phyloP scores from a whole-genome alignment of 2,329 filamentous ascomycete species.

The Aspergillus brasiliensis region DNA sequence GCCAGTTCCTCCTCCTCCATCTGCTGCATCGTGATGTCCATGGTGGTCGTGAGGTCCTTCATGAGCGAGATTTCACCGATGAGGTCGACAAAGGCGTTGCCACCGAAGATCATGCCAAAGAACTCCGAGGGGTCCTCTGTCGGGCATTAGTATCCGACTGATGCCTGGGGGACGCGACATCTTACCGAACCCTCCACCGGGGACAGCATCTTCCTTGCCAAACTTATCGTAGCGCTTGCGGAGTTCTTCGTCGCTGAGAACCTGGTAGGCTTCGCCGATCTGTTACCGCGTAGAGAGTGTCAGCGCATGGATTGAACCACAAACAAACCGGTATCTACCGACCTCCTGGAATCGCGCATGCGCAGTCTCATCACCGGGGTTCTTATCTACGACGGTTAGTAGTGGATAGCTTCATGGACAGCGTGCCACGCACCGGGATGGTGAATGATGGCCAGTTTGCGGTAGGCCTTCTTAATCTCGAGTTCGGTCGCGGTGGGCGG shows the following conservation, averaged over 20 bases:
- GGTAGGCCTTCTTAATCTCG: slow-evolving; percentile 96
- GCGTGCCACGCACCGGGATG: slow-evolving; percentile 67
- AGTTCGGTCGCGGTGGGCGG: slow-evolving; percentile 81
- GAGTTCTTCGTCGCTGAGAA: slow-evolving; percentile 83
- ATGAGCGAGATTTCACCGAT: slow-evolving; percentile 98
- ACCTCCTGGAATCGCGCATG: slow-evolving; percentile 93
- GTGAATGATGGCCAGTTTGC: slow-evolving; percentile 90
- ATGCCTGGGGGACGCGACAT: neutral
- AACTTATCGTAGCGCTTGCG: slow-evolving; percentile 94
- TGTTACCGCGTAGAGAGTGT: slow-evolving; percentile 30
- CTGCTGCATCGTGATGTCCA: slow-evolving; percentile 92
- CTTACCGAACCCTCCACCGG: slow-evolving; percentile 81
- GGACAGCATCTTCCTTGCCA: slow-evolving; percentile 92
- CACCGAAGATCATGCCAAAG: slow-evolving; percentile 97
- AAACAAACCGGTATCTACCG: slow-evolving; percentile 26
- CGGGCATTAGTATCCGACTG: slow-evolving; percentile 3
- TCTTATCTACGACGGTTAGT: slow-evolving; percentile 71
- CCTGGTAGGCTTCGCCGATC: slow-evolving; percentile 71
- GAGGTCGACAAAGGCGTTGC: slow-evolving; percentile 92
- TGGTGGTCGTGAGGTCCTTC: slow-evolving; percentile 96
- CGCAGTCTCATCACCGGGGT: slow-evolving; percentile 91
- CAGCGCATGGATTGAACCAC: neutral
- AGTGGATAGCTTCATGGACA: slow-evolving; percentile 16
- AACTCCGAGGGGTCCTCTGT: slow-evolving; percentile 89
- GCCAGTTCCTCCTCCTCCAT: slow-evolving; percentile 69